phyloP scores from a whole-genome alignment of 768 basidiomycete species.

The Cytidiella melzeri region DNA sequence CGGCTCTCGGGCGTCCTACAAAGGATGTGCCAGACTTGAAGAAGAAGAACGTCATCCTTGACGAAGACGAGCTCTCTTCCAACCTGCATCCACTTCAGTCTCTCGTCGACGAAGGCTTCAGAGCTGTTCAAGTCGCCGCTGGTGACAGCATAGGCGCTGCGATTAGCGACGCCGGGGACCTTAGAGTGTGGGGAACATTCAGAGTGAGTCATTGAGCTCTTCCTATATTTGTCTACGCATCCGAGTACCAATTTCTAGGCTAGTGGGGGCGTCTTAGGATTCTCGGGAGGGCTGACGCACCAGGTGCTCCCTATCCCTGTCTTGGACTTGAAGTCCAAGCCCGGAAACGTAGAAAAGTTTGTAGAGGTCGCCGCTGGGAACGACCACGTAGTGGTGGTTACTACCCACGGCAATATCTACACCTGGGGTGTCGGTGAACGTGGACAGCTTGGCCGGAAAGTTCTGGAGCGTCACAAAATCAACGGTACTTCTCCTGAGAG shows the following conservation, averaged over 20 bases:
- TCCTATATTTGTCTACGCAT: not conserved
- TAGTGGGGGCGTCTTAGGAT: constrained; percentile 78
- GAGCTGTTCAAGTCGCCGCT: constrained; percentile 74
- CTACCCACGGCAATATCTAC: constrained; percentile 81
- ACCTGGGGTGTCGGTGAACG: constrained; percentile 91
- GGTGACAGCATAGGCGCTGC: constrained; percentile 90
- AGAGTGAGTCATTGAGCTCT: constrained; percentile 45
- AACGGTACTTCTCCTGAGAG: constrained; percentile 87
- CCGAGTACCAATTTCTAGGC: constrained; percentile 35
- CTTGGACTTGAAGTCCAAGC: constrained; percentile 52
- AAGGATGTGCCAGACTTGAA: constrained; percentile 51
- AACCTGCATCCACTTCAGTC: constrained; percentile 61
- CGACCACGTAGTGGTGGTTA: constrained; percentile 88
- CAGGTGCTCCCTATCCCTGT: constrained; percentile 63
- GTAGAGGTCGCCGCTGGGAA: constrained; percentile 73
- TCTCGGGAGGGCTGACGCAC: constrained; percentile 59
- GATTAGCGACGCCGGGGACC: constrained; percentile 68
- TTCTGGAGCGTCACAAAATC: constrained; percentile 82
- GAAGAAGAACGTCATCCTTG: constrained; percentile 51
- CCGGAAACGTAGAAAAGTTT: constrained; percentile 64
- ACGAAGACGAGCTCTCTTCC: constrained; percentile 44
- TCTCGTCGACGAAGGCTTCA: constrained; percentile 73
- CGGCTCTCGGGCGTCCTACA: constrained; percentile 78
- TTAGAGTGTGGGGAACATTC: constrained; percentile 88
- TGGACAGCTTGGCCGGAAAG: constrained; percentile 85